phyloP scores from a whole-genome alignment of 1,139 yeast genomes.

The Suhomyces chickasaworum region DNA sequence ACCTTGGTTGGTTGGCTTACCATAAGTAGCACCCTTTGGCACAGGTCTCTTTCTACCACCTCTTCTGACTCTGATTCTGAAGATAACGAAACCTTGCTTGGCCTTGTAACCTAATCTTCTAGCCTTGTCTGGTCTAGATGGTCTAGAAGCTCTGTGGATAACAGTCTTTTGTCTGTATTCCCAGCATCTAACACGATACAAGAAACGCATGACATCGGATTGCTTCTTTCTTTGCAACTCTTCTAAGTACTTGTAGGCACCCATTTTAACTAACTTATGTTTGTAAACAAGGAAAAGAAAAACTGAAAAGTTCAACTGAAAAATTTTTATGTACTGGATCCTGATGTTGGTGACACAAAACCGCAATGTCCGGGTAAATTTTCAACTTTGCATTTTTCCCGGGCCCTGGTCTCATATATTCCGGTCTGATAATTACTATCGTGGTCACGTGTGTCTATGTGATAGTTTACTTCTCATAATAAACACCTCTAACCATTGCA shows the following conservation, averaged over 20 bases:
- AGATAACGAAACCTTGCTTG: conserved; percentile 98
- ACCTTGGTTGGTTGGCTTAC: conserved; percentile 99
- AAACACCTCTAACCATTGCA: no score
- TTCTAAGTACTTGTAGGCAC: conserved; percentile 99
- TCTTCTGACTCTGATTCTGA: conserved; percentile 99
- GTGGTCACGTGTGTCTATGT: not conserved
- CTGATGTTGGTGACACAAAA: conserved; percentile 8
- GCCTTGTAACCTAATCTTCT: conserved; percentile 99
- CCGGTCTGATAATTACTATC: conserved; percentile 6
- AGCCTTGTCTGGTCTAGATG: conserved; percentile 99
- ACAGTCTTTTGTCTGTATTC: conserved; percentile 99
- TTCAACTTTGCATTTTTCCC: not conserved
- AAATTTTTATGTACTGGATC: conserved; percentile 17
- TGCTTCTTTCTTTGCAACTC: conserved; percentile 99
- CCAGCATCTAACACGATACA: conserved; percentile 99
- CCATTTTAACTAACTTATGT: conserved; percentile 56
- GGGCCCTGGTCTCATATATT: conserved; percentile 6
- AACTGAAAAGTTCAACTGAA: conserved; percentile 10
- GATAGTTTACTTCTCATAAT: not conserved
- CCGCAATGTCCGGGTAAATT: conserved; percentile 10
- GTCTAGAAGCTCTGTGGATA: conserved; percentile 98
- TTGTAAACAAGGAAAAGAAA: conserved; percentile 19
- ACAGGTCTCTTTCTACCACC: conserved; percentile 99
- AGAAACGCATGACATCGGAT: conserved; percentile 98
- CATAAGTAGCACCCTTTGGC: conserved; percentile 99